phyloP scores from a whole-genome alignment of 1,284 basidiomycete genomes.

The Lentinus polychrous region DNA sequence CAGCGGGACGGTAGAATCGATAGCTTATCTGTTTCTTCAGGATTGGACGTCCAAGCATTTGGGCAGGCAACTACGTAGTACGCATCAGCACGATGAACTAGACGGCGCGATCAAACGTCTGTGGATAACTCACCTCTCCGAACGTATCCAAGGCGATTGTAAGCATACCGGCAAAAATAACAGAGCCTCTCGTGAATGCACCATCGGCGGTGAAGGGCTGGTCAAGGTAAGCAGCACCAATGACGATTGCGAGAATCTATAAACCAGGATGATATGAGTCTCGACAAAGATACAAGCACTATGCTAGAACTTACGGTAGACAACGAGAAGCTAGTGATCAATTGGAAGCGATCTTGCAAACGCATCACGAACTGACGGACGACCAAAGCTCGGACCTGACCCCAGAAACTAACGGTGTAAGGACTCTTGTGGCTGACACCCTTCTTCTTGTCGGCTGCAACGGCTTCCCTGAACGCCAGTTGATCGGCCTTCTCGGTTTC shows the following conservation, averaged over 20 bases:
- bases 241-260: conserved; percentile 59
- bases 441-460: conserved; percentile 74
- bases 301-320: conserved; percentile 35
- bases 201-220: conserved; percentile 70
- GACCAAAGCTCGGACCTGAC: conserved; percentile 69
- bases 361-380: conserved; percentile 73
- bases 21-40: conserved; percentile 68
- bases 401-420: conserved; percentile 77
- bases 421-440: conserved; percentile 82
- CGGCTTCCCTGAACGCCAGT: conserved; percentile 72
- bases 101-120: not conserved
- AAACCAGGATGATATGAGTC: conserved; percentile 3
- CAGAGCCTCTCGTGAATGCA: conserved; percentile 83
- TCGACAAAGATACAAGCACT: conserved; percentile 2
- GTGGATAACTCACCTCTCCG: conserved; percentile 46
- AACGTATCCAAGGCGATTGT: conserved; percentile 76
- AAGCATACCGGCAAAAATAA: conserved; percentile 72
- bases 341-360: conserved; percentile 79
- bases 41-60: conserved; percentile 76
- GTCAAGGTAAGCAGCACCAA: conserved; percentile 72
- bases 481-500: conserved; percentile 60
- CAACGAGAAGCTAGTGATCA: conserved; percentile 64
- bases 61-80: conserved; percentile 43
- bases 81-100: not conserved
- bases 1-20: conserved; percentile 76